Base-by-base conservation (phyloP, 192 early-diverging fungal species). In the Coemansia sp. region DNA sequence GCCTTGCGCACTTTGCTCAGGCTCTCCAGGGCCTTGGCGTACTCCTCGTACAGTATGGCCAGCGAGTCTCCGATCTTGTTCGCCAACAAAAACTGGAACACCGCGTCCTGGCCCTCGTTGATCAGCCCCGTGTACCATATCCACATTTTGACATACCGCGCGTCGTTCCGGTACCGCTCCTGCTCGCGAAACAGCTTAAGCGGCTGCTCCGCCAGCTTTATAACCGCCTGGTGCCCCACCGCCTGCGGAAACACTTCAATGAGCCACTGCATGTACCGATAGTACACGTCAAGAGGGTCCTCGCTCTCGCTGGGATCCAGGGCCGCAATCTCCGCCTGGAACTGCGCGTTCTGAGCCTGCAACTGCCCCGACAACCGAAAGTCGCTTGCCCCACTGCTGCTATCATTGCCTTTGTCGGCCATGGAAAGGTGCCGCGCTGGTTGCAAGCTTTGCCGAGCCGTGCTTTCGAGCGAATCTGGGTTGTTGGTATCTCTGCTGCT, bases 31-130 rank as follows among this genome's bases (percentile, higher is more conserved):
- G 80, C 56, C 9, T 58, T 64, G 0, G 85, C 88, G 53, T 91
- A 90, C 49, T 91, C 89, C 48, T 88, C 83, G 53, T 94, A 95
- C 34, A 78, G 84, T n/a, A 82, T 36, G 1, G 89, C 77, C 21
- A 83, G 60, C 30, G 76, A 67, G 13, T 65, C 51, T 0, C 90
- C 93, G 47, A 95, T 92, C 11, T 72, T 65, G 48, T 92, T 90
- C 17, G 72, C 51, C 23, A 78, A 39, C 48, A 95, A 77, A 51
- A 85, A 93, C 56, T 82, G 82, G 64, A 92, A 94, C 22, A 92
- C 72, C 0, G 90, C 87, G 7, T 81, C 72, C 21, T 85, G 80
- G 26, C 82, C 72, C 1, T 61, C 42, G 1, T 65, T 64, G 8
- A 68, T 32, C 0, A 75, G 50, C 1, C 80, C 82, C 5, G 83